These are phyloP conservation scores for Aspergillus udagawae DNA, from an alignment of 2,329 filamentous ascomycete genomes.

Conservation along the genomic window DNA sequence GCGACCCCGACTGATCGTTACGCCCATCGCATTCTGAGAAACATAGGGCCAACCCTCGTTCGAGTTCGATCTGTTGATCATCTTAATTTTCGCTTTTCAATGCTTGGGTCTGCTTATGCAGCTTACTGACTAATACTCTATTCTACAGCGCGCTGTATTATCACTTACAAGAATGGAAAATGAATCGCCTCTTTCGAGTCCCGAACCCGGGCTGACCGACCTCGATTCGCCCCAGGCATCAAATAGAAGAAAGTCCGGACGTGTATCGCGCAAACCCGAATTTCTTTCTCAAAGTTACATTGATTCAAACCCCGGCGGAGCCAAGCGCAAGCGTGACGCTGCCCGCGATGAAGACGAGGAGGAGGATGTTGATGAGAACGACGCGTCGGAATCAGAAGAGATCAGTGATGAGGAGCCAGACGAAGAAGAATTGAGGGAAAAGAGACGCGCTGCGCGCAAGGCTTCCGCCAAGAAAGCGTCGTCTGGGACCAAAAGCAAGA, in stretches of 20 bases:
- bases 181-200: slow-evolving; percentile 20
- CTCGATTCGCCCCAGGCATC: slow-evolving; percentile 21
- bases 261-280: slow-evolving; percentile 40
- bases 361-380: slow-evolving; percentile 25
- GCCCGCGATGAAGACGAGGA: slow-evolving; percentile 33
- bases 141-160: neutral
- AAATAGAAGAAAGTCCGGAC: slow-evolving; percentile 43
- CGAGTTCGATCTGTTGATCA: neutral
- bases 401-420: slow-evolving; percentile 38
- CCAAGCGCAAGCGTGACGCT: slow-evolving; percentile 50
- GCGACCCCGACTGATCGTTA: neutral
- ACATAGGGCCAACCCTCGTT: neutral
- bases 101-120: neutral
- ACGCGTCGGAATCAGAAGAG: slow-evolving; percentile 36
- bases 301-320: slow-evolving; percentile 22
- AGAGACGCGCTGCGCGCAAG: slow-evolving; percentile 34
- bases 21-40: neutral
- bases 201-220: slow-evolving; percentile 14
- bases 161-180: slow-evolving; percentile 15
- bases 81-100: neutral
- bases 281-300: slow-evolving; percentile 38
- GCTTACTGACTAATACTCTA: neutral
- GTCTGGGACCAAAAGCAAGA: slow-evolving; percentile 37
- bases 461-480: slow-evolving; percentile 29
- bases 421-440: slow-evolving; percentile 49